Evolutionary conservation across 2,329 filamentous ascomycete genomes (phyloP).

Genomic region (Xylaria sp.): DNA sequence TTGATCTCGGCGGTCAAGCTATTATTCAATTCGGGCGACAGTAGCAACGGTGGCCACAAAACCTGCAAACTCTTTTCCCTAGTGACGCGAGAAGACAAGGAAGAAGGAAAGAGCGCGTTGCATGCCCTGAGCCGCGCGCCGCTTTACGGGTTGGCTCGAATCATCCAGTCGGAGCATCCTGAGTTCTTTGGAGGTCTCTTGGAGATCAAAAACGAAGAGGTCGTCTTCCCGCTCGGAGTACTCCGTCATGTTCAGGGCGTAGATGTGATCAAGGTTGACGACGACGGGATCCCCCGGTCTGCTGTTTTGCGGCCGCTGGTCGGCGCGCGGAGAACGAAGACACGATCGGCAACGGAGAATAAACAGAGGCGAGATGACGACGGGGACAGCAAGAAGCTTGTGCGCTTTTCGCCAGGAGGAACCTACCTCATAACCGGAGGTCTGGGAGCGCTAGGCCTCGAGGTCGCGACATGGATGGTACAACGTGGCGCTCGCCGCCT

Average conservation of each 20-base stretch:
- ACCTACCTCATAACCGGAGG: slow-evolving; percentile 3
- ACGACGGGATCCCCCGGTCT: neutral
- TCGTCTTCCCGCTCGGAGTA: neutral
- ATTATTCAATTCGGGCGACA: neutral
- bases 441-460: neutral
- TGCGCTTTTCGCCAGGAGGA: neutral
- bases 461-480: neutral
- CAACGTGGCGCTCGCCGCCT: neutral
- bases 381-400: neutral
- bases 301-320: neutral
- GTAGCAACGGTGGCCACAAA: no score
- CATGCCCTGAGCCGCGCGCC: neutral
- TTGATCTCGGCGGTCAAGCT: neutral
- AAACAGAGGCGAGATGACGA: neutral
- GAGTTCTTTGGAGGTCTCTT: neutral
- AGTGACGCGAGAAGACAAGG: neutral
- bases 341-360: neutral
- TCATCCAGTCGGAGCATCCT: neutral
- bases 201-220: neutral
- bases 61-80: neutral
- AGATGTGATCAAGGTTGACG: neutral
- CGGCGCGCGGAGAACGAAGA: neutral
- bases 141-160: neutral
- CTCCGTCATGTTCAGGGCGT: neutral
- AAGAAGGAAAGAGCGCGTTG: neutral